phyloP scores from a whole-genome alignment of 2,329 filamentous ascomycete genomes.

The Cladophialophora psammophila region DNA sequence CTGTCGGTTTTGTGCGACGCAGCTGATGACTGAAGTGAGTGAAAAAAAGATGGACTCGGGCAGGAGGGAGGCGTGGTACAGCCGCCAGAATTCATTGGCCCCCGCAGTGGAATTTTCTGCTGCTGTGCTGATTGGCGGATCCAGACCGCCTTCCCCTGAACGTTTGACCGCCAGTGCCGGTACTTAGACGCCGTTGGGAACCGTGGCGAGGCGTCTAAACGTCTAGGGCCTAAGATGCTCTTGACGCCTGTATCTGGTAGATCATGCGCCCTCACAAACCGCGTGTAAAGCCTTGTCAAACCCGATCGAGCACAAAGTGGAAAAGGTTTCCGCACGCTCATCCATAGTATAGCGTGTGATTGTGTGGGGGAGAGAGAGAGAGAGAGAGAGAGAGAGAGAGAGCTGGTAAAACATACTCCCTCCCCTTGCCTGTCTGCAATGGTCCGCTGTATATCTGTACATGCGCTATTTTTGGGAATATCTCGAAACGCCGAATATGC shows the following conservation, averaged over 20 bases:
- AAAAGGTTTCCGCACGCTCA: neutral
- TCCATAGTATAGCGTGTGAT: neutral
- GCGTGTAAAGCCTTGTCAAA: neutral
- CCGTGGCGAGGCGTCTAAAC: neutral
- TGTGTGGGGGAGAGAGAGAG: neutral
- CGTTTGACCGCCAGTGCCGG: constrained; percentile 2
- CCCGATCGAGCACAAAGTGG: neutral
- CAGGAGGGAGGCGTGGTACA: constrained; percentile 23
- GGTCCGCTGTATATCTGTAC: constrained; percentile 36
- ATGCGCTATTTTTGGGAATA: constrained; percentile 29
- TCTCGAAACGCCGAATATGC: constrained; percentile 30
- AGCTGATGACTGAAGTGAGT: constrained; percentile 5
- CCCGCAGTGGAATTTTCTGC: constrained; percentile 1
- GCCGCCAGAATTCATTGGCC: constrained; percentile 22
- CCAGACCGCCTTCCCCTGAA: constrained; percentile 15
- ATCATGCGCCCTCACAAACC: neutral
- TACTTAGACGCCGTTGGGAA: too few relatives aligned
- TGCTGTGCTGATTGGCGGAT: constrained; percentile 21
- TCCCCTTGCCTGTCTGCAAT: constrained; percentile 6
- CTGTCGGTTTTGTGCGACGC: constrained; percentile 10
- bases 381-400: constrained; percentile 12
- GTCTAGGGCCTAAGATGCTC: neutral
- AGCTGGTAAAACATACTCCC: neutral
- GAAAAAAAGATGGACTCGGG: constrained; percentile 1
- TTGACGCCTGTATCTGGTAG: neutral